These are phyloP conservation scores for Aspergillus fructus DNA, from an alignment of 2,329 filamentous ascomycete species.

Conservation along the genomic window DNA sequence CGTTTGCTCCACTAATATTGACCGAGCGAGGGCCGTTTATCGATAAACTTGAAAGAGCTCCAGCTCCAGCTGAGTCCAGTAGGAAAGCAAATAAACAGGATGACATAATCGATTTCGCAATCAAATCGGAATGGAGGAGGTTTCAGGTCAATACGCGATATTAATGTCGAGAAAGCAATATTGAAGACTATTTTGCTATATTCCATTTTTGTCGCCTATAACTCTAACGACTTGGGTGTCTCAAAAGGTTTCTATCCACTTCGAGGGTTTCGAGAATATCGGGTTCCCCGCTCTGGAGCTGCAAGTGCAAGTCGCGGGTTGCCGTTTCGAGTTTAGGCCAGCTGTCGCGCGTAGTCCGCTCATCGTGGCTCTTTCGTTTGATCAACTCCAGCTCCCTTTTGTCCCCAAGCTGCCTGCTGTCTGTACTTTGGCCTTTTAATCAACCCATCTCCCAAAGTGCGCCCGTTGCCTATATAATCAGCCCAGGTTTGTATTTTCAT, in stretches of 20 bases:
- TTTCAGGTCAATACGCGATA: not conserved
- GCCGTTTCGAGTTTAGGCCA: constrained; percentile 29
- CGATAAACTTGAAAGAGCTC: not conserved
- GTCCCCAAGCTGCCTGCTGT: constrained; percentile 25
- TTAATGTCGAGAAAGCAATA: not conserved
- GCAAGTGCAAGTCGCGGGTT: constrained; percentile 6
- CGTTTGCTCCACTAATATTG: too few species aligned
- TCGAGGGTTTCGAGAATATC: not conserved
- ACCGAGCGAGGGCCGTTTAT: not conserved
- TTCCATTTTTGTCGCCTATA: not conserved
- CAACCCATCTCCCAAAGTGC: constrained; percentile 21
- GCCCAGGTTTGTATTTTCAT: constrained; percentile 20
- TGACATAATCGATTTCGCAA: not conserved
- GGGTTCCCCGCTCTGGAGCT: constrained; percentile 21
- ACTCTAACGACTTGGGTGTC: not conserved
- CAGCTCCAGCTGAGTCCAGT: not conserved
- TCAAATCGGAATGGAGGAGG: not conserved
- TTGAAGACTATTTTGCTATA: not conserved
- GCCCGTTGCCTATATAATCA: constrained; percentile 13
- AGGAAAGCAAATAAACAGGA: not conserved
- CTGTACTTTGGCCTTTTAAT: constrained; percentile 23
- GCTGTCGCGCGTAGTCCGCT: constrained; percentile 25
- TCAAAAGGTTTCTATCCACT: not conserved
- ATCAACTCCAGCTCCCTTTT: constrained; percentile 20
- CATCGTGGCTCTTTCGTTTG: constrained; percentile 24